Conservation (phyloP, 306 rosid species). For the Carpinus viminea region DNA sequence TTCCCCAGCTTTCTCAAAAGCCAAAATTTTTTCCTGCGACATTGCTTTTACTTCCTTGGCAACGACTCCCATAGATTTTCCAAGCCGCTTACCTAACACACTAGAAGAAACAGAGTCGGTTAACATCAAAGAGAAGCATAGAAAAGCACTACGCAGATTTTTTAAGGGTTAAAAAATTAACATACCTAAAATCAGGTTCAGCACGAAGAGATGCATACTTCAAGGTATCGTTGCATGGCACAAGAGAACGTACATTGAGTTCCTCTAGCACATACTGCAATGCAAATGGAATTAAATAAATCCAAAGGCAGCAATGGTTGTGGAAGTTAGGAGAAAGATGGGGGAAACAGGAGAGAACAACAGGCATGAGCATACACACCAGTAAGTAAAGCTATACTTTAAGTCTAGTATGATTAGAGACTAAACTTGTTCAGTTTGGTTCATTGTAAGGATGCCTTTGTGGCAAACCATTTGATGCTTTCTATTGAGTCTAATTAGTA, state of each 20-base stretch:
- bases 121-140: constrained; percentile 18
- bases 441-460: too few relatives aligned
- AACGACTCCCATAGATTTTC: constrained; percentile 82
- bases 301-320: constrained; percentile 1
- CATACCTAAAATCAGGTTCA: constrained; percentile 92
- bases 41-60: constrained; percentile 82
- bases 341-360: neutral
- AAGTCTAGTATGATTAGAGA: too few relatives aligned
- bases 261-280: constrained; percentile 88
- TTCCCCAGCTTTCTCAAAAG: constrained; percentile 83
- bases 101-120: constrained; percentile 39
- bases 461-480: too few relatives aligned
- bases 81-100: constrained; percentile 83
- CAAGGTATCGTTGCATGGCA: constrained; percentile 79
- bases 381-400: neutral
- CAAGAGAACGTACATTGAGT: constrained; percentile 81
- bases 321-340: neutral
- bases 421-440: too few relatives aligned
- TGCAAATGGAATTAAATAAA: constrained; percentile 29
- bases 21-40: constrained; percentile 85
- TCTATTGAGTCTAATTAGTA: too few relatives aligned
- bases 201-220: constrained; percentile 88
- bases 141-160: neutral
- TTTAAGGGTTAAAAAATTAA: constrained; percentile 10
- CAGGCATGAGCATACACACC: neutral